A percentile compares a stretch with the other conserved stretches of the same genome.
These are phyloP conservation scores for Piromyces finnis DNA, from an alignment of 192 early-diverging fungal species.

Conservation along the genomic window DNA sequence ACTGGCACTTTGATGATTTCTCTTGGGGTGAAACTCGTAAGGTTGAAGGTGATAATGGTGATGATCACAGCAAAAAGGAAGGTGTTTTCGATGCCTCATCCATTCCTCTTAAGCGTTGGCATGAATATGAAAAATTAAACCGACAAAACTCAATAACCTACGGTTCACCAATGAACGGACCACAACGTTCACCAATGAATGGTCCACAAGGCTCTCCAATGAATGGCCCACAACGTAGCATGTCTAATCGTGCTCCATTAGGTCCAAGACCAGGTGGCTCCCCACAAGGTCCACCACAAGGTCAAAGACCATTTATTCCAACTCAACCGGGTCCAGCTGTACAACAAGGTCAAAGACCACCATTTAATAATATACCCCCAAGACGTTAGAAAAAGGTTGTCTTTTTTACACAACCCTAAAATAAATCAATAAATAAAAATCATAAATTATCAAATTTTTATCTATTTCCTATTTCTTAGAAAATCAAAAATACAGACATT, in stretches of 20 bases:
- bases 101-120: constrained; percentile 18
- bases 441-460: no score
- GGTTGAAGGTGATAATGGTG: constrained; percentile 69
- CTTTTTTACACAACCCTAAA: no score
- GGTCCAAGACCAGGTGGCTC: neutral
- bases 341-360: neutral
- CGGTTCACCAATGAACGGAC: neutral
- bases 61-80: constrained; percentile 13
- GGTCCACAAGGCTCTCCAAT: neutral
- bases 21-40: constrained; percentile 95
- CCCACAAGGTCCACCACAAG: neutral
- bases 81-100: constrained; percentile 10
- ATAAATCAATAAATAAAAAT: no score
- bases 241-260: no score
- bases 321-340: no score
- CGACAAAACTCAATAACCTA: no score
- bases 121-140: constrained; percentile 13
- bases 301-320: neutral
- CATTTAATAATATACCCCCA: no score
- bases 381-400: no score
- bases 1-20: constrained; percentile 99
- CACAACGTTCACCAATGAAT: no score
- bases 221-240: neutral
- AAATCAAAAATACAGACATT: no score
- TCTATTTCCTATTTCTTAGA: no score